Base-by-base conservation (phyloP, 1,284 basidiomycete genomes). In the Vanrija sp. region DNA sequence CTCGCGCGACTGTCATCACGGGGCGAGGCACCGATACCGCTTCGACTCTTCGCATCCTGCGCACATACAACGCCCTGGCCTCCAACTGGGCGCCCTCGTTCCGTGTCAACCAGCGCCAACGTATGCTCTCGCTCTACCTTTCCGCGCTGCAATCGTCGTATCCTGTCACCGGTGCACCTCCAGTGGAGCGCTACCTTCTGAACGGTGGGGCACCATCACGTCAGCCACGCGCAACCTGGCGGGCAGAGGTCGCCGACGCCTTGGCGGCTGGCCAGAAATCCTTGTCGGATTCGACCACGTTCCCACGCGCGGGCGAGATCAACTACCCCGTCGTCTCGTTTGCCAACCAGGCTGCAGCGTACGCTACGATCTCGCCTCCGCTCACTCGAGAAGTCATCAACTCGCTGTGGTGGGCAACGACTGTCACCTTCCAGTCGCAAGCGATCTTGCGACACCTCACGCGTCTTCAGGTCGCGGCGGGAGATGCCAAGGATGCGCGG, bases 401-500 rank as follows among this genome's bases (percentile, higher is more conserved):
- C 84, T 80, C 89, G 15, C 79, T 96, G 1, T 93, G 90, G 87
- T 92, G 90, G 89, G 86, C 89, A 2, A 92, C 89, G 9, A 84
- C 85, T 18, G 81, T 91, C 20, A 96, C 92, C 0, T 95, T 96
- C 79, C 92, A 95, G 67, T 93, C 89, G 1, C 86, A 86, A 61
- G 82, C 84, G 8, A 78, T 95, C 15, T 82, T 89, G 53, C 85
- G 91, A 0, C 88, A 94, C 71, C 85, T 95, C 78, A 83, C 84
- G 15, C 84, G 85, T 1, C 74, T 93, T 0, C 77, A 88, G 8
- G 81, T 84, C 47, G 79, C 85, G 6, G 79, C 82, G 0, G 85
- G 85, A 4, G 85, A 88, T 56, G 72, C 78, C 8, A 67, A 78
- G 9, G 82, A 92, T 22, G 89, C 91, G 2, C 84, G 82, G 60